These are phyloP conservation scores for Claviceps spartinae DNA, from an alignment of 2,329 filamentous ascomycete species.

Conservation along the genomic window DNA sequence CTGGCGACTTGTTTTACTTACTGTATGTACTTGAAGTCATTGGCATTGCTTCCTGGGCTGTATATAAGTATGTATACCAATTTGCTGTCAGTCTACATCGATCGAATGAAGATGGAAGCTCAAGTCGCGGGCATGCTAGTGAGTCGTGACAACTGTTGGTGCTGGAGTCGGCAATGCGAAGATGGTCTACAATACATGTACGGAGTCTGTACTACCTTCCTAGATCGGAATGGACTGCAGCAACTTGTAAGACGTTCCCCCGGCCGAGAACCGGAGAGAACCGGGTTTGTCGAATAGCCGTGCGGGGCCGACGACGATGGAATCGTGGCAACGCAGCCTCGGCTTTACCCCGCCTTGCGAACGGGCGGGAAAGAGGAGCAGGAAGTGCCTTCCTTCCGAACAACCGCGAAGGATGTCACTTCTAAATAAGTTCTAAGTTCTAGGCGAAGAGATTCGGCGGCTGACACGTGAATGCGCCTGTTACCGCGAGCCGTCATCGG, in stretches of 20 bases:
- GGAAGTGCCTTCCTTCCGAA: too few species aligned
- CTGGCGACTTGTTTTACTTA: background rate
- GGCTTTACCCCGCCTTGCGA: background rate
- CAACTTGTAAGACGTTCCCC: background rate
- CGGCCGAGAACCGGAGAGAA: background rate
- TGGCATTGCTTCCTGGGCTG: slow-evolving; percentile 5
- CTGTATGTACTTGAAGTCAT: slow-evolving; percentile 4
- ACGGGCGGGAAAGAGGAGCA: background rate
- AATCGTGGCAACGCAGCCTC: background rate
- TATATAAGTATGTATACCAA: background rate
- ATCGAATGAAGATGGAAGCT: background rate
- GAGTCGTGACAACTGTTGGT: background rate
- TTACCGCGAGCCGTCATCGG: too few species aligned
- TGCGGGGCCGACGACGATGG: background rate
- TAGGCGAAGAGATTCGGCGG: background rate
- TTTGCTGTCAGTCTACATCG: slow-evolving; percentile 1
- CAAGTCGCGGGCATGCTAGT: background rate
- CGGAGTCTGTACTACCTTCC: too few species aligned
- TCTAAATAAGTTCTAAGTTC: too few species aligned
- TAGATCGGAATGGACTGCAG: background rate
- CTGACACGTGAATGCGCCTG: background rate
- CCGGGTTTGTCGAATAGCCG: background rate
- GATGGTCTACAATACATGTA: background rate
- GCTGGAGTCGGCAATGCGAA: background rate
- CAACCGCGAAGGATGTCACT: too few species aligned